Conservation (phyloP, 306 rosid genomes). For the Dryas drummondii region DNA sequence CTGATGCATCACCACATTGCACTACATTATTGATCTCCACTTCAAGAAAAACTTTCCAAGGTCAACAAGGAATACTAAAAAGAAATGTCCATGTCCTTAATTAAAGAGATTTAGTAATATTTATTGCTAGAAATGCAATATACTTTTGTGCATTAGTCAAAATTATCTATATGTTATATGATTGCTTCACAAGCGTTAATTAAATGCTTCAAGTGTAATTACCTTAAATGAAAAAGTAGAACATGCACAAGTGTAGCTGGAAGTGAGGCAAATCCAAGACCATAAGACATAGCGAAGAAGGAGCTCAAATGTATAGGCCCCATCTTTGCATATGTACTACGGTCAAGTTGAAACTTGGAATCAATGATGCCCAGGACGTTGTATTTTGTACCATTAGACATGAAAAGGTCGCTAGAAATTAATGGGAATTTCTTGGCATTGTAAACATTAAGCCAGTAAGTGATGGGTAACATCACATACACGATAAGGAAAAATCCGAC, state of each 20-base stretch:
- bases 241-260: slow-evolving; percentile 75
- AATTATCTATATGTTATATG: background rate
- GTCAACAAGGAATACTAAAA: too few species aligned
- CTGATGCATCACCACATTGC: too few species aligned
- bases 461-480: slow-evolving; percentile 74
- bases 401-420: slow-evolving; percentile 58
- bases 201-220: background rate
- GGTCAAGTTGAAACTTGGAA: slow-evolving; percentile 67
- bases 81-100: too few species aligned
- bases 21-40: too few species aligned
- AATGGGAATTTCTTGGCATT: slow-evolving; percentile 69
- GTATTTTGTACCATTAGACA: slow-evolving; percentile 51
- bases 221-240: slow-evolving; percentile 74
- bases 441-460: slow-evolving; percentile 47
- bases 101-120: too few species aligned
- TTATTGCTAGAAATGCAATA: background rate
- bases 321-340: slow-evolving; percentile 31
- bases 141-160: background rate
- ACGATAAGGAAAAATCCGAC: slow-evolving; percentile 54
- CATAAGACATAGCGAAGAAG: slow-evolving; percentile 75
- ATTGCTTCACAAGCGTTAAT: background rate
- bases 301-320: slow-evolving; percentile 74
- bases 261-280: slow-evolving; percentile 76
- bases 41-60: too few species aligned
- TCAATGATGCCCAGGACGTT: slow-evolving; percentile 53